Percentiles rank a stretch among this genome's conserved stretches.
phyloP scores from a whole-genome alignment of 371 early-diverging fungal species.

The Mucor plumbeus region DNA sequence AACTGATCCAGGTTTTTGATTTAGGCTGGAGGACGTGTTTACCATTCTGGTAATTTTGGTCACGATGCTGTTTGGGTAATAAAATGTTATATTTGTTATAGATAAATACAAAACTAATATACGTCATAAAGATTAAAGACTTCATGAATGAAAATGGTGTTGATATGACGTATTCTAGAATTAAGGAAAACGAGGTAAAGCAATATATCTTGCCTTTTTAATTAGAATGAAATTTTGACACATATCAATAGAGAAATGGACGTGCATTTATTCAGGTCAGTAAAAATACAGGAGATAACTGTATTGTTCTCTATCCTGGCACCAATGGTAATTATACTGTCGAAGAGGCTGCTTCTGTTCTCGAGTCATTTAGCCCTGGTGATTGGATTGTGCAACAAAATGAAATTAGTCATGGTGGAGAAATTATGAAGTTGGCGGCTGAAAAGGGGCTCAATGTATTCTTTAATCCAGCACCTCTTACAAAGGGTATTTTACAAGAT shows the following conservation, averaged over 20 bases:
- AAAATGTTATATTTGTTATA: too few species aligned
- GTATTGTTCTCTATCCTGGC: constrained; percentile 86
- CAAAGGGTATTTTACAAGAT: constrained; percentile 53
- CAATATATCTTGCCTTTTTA: too few species aligned
- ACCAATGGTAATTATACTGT: constrained; percentile 70
- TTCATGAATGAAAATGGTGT: constrained; percentile 43
- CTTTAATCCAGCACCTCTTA: constrained; percentile 91
- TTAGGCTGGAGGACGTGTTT: constrained; percentile 71
- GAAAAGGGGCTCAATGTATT: constrained; percentile 67
- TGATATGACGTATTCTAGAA: constrained; percentile 39
- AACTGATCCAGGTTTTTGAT: neutral
- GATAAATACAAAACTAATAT: too few species aligned
- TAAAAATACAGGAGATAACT: constrained; percentile 73
- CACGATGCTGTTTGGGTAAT: constrained; percentile 74
- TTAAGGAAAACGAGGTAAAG: constrained; percentile 42
- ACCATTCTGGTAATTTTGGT: constrained; percentile 86
- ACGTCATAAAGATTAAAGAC: constrained; percentile 24
- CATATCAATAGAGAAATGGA: constrained; percentile 67
- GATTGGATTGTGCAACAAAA: constrained; percentile 85
- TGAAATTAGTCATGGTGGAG: constrained; percentile 79
- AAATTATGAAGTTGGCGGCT: constrained; percentile 65
- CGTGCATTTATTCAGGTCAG: constrained; percentile 90
- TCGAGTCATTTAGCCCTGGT: constrained; percentile 56
- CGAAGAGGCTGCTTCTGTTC: constrained; percentile 33
- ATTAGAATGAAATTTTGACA: neutral